Evolutionary conservation across 352 stramenopile species (phyloP).

Genomic region (Pythium apleroticum): DNA sequence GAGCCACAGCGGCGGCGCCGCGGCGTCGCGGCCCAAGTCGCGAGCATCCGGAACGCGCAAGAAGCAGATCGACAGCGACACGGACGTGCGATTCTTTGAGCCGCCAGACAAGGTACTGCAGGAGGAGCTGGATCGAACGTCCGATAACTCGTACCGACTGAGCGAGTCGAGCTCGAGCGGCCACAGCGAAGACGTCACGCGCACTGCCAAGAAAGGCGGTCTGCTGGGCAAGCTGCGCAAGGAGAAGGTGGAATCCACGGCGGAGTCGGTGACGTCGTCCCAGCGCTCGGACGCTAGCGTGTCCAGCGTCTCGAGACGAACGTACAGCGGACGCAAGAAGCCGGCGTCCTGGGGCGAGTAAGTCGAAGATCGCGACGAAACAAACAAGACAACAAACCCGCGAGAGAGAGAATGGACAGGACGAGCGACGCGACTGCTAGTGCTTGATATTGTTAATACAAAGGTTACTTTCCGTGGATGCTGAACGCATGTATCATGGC

Average conservation of each 20-base stretch:
- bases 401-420: neutral
- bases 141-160: constrained; percentile 43
- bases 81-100: constrained; percentile 26
- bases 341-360: constrained; percentile 70
- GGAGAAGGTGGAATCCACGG: constrained; percentile 11
- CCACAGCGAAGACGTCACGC: constrained; percentile 36
- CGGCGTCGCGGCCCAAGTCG: constrained; percentile 11
- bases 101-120: constrained; percentile 24
- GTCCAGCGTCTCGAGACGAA: constrained; percentile 46
- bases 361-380: constrained; percentile 13
- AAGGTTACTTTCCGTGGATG: neutral
- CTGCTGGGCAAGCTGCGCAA: constrained; percentile 24
- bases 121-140: constrained; percentile 19
- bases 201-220: constrained; percentile 18
- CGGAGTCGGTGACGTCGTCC: neutral
- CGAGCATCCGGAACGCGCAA: constrained; percentile 8
- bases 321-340: constrained; percentile 80
- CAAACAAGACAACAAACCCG: constrained; percentile 2
- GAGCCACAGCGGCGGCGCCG: constrained; percentile 31
- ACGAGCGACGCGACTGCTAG: neutral
- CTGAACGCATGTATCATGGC: neutral
- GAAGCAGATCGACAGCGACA: constrained; percentile 13
- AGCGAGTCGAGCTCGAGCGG: constrained; percentile 60
- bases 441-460: neutral
- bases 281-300: constrained; percentile 27